Base-by-base conservation (phyloP, 805 yeast species). In the Lipomyces spencermartinsiae region DNA sequence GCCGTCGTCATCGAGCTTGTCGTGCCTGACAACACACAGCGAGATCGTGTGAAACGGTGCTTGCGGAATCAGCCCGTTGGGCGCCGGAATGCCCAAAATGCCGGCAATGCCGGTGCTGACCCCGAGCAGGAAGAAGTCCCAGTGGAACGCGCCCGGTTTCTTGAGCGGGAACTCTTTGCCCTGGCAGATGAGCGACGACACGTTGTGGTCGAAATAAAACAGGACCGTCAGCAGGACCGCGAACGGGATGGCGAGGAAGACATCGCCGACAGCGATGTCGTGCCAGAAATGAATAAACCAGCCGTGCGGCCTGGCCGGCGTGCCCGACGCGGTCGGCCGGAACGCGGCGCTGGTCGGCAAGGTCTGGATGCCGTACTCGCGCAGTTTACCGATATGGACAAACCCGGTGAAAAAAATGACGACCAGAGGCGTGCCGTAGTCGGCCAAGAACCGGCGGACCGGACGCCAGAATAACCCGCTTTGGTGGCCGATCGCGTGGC, bases 31-130 rank as follows among this genome's bases (percentile, higher is more conserved):
- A 14, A 90, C 87, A 55, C 92, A 84, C 37, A 94, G 79, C 0
- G 97, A 86, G 55, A 84, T 85, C 0, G 98, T 93, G 74, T 94
- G 99, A 46, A 95, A 76, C 1, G 98, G 98, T 0, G 99, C 98
- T 78, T 94, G 99, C 0, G 99, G 99, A 57, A 94, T 94, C 39
- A 94, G 82, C 0, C 99, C 99, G 78, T 95, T 95, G 0, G 98
- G 98, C 1, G 98, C 93, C 0, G 98, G 99, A 1, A 95, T 83
- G 0, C 98, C 99, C 10, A 94, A 75, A 0, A 94, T 78, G 0
- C 98, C 98, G 2, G 97, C 83, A 0, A 94, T 78, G 0, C 97
- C 96, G 0, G 98, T 95, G 4, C 93, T 89, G 7, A 92, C 76
- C 0, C 98, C 98, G 46, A 94, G 81, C 31, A 95, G 79, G 54